These are phyloP conservation scores for Curvularia lunata DNA, from an alignment of 2,329 filamentous ascomycete species.

Conservation along the genomic window DNA sequence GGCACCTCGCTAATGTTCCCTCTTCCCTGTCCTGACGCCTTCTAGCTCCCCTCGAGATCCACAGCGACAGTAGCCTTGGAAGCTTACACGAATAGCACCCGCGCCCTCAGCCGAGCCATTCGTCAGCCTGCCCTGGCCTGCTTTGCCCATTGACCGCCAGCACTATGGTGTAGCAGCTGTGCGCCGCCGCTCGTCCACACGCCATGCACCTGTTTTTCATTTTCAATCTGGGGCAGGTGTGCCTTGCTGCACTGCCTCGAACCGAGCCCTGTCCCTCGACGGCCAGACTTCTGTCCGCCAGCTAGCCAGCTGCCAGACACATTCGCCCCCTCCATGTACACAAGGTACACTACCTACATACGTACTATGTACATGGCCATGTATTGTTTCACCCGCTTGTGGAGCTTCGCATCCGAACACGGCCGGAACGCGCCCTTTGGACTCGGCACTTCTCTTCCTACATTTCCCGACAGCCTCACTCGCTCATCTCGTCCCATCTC, in stretches of 20 bases:
- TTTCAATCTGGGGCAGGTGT: neutral
- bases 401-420: slow-evolving; percentile 22
- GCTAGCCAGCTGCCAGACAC: neutral
- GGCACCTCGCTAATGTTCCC: slow-evolving; percentile 14
- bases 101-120: slow-evolving; percentile 15
- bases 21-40: slow-evolving; percentile 18
- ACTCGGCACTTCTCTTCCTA: slow-evolving; percentile 29
- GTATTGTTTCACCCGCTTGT: slow-evolving; percentile 21
- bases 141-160: neutral
- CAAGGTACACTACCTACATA: neutral
- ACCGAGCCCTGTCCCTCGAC: slow-evolving; percentile 2
- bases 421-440: slow-evolving; percentile 11
- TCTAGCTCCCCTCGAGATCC: slow-evolving; percentile 17
- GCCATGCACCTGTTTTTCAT: neutral
- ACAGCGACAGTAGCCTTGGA: slow-evolving; percentile 19
- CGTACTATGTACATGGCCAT: neutral
- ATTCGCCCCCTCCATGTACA: neutral
- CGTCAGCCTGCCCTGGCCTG: slow-evolving; percentile 6
- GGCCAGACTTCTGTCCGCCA: no score
- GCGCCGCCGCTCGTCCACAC: slow-evolving; percentile 1
- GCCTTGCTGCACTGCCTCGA: slow-evolving; percentile 9
- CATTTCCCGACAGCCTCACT: slow-evolving; percentile 30
- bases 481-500: slow-evolving; percentile 12
- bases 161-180: neutral
- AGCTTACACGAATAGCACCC: slow-evolving; percentile 16